These are phyloP conservation scores for Plicaturopsis crispa DNA, from an alignment of 768 basidiomycete species.

Conservation along the genomic window DNA sequence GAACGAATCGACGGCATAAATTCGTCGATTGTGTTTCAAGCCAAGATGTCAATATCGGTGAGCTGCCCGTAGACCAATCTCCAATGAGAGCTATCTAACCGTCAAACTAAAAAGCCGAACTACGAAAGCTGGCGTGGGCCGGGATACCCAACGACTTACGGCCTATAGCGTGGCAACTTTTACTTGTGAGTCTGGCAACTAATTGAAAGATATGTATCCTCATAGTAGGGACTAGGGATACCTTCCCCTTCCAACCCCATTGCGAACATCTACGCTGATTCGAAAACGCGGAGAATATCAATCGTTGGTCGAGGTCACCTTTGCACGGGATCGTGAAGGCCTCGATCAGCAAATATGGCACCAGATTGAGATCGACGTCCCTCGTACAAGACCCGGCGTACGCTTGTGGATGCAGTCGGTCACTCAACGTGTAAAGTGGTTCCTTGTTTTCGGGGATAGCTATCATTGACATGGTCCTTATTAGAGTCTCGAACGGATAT, in stretches of 20 bases:
- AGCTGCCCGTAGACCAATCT: slow-evolving; percentile 16
- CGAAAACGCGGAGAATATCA: slow-evolving; percentile 91
- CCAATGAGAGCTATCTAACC: background rate
- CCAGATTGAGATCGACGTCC: slow-evolving; percentile 98
- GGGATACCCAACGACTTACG: slow-evolving; percentile 86
- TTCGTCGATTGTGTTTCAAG: slow-evolving; percentile 73
- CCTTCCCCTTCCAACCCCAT: slow-evolving; percentile 73
- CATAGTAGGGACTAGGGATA: slow-evolving; percentile 60
- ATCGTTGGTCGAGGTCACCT: slow-evolving; percentile 83
- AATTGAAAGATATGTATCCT: background rate
- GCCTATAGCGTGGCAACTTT: slow-evolving; percentile 89
- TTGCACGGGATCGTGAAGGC: slow-evolving; percentile 76
- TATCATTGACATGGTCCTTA: slow-evolving; percentile 4
- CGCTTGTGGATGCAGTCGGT: slow-evolving; percentile 84
- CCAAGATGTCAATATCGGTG: slow-evolving; percentile 79
- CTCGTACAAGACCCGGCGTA: slow-evolving; percentile 88
- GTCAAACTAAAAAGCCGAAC: slow-evolving; percentile 53
- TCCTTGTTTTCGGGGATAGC: background rate
- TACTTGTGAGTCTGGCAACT: slow-evolving; percentile 56
- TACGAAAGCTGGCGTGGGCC: slow-evolving; percentile 91
- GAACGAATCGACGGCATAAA: slow-evolving; percentile 70
- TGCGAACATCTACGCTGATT: slow-evolving; percentile 69
- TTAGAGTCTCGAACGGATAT: slow-evolving; percentile 67
- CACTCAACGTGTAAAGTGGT: slow-evolving; percentile 75
- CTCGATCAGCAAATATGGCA: slow-evolving; percentile 99